These are phyloP conservation scores for Debaryomycetaceae sp. DNA, from an alignment of 1,139 yeast genomes.

Conservation along the genomic window DNA sequence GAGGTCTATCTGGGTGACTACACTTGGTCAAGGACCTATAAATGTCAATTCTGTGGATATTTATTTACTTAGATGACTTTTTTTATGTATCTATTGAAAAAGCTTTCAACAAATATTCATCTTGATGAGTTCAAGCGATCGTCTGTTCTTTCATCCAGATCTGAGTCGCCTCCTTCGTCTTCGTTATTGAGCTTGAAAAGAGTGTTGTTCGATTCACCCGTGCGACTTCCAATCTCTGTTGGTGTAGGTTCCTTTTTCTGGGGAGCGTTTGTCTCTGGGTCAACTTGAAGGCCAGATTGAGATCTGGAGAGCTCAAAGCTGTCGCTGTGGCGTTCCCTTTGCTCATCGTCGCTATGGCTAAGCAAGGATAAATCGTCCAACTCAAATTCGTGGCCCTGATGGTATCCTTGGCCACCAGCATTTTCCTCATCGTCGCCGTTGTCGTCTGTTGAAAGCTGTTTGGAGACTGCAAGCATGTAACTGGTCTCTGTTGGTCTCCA, in stretches of 20 bases:
- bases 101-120: not conserved
- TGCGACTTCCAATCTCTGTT: constrained; percentile 5
- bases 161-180: constrained; percentile 32
- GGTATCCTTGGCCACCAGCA: constrained; percentile 20
- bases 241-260: constrained; percentile 19
- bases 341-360: constrained; percentile 46
- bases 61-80: not conserved
- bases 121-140: constrained; percentile 20
- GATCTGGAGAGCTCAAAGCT: constrained; percentile 35
- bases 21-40: no score
- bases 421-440: constrained; percentile 58
- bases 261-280: constrained; percentile 13
- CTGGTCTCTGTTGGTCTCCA: constrained; percentile 99
- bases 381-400: constrained; percentile 59
- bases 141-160: constrained; percentile 25
- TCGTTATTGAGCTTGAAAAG: constrained; percentile 26
- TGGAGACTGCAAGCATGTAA: constrained; percentile 90
- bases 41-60: no score
- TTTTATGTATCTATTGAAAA: constrained; percentile 3
- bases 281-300: not conserved
- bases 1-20: no score
- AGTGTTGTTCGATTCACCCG: constrained; percentile 13
- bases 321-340: constrained; percentile 22
- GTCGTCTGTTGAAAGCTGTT: constrained; percentile 79
- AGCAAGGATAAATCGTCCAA: constrained; percentile 69